Evolutionary conservation across 1,284 basidiomycete species (phyloP), one percentile per base, ranked within the genome.

Genomic region (Mycena sp.): DNA sequence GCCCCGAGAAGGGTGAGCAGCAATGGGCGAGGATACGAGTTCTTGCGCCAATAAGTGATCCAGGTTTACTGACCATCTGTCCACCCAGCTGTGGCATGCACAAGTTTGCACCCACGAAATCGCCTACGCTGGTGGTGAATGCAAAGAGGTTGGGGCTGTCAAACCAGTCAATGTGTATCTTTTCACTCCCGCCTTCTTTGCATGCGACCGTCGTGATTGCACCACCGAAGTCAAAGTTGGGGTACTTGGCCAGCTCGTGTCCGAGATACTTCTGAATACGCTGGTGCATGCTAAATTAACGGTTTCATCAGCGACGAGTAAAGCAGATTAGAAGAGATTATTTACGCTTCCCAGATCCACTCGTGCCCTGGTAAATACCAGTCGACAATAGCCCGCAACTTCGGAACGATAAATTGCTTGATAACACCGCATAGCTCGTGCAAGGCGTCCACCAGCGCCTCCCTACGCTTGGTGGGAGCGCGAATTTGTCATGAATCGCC

Each of bases 101-200:
- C 19, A 49, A 28, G n/a, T 32, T 49, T 2, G 46, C 46, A n/a
- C 46, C 46, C n/a, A 30, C 17, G 14, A 49, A 49, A 32, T 32
- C 29, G 14, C 46, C 46, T 21, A 49, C 23, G 4, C 28, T 30
- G 1, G n/a, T 29, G 29, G 32, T 19, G 19, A n/a, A 43, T 6
- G 41, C 41, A 40, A 17, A 6, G 38, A 40, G 38, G 38, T 40
- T 40, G 16, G 30, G 5, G 45, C 30, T 46, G 26, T 46, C 26
- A 28, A 49, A 49, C 46, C 46, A 49, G 46, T 49, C n/a, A 6
- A 49, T 3, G 46, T 49, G 46, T 6, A 49, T 49, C 23, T 32
- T 49, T 30, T 49, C 46, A 23, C 46, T 49, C 21, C 46, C 29
- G 21, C 46, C 46, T 21, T 49, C 46, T 19, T 49, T 49, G 46